Base-by-base conservation (phyloP, 139 green algal genomes). In the Bryopsis sp. region DNA sequence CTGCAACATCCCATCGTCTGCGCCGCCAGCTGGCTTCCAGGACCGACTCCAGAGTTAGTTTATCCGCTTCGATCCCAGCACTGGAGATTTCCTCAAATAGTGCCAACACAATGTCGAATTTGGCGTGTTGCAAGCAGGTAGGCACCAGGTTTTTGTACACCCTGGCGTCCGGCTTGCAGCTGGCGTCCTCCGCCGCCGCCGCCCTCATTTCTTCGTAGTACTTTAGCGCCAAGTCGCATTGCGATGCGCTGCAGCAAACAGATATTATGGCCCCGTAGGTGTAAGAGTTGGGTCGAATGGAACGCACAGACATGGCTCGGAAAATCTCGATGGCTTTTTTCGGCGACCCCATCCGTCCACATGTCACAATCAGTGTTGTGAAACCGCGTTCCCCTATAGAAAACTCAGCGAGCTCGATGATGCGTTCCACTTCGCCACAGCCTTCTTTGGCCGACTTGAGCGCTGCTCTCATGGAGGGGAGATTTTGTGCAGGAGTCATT, bases 241-340 rank as follows among this genome's bases (percentile, higher is more conserved):
- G 29, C 71, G 8, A 50, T 81, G 76, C 76, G 67, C 79, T 77
- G 2, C 80, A 74, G 67, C 84, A 90, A 7, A 80, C 89, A 2
- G 86, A 85, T 54, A 95, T 90, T 65, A 95, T 73, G 19, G 81
- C 85, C 78, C 93, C 94, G 81, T 83, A 94, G 15, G 81, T 91
- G 31, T 81, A 75, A 0, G 76, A 82, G 73, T 93, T 93, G 36
- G 89, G 87, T 15, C 68, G 39, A 46, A n/a, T n/a, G n/a, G n/a
- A n/a, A n/a, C n/a, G n/a, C n/a, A n/a, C n/a, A n/a, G n/a, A n/a
- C 78, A 83, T 83, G 57, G 73, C 64, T 58, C 81, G 70, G 74
- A 83, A 83, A 33, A 83, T 60, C 37, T 81, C 78, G 28, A 62
- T 67, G 2, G 78, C 78, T 69, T 76, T 76, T 39, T 80, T 63